phyloP scores from a whole-genome alignment of 78 protist genomes.

The Cavenderia fasciculata region DNA sequence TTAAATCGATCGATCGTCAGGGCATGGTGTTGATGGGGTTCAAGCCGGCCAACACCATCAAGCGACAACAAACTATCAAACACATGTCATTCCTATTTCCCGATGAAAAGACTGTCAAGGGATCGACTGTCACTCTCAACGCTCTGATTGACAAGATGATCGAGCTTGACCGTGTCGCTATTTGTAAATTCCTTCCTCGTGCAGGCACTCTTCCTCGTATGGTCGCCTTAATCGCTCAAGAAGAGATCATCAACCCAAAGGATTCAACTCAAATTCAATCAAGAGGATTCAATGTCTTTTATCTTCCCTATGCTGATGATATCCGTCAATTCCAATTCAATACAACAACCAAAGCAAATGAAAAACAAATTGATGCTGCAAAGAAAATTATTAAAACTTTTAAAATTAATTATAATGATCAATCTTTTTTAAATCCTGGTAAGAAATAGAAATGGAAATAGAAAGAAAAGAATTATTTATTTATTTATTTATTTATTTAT shows the following conservation, averaged over 20 bases:
- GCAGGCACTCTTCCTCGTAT: conserved; percentile 30
- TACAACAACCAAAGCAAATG: not conserved
- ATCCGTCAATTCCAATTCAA: conserved; percentile 40
- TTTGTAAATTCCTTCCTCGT: conserved; percentile 52
- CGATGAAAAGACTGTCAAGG: conserved; percentile 60
- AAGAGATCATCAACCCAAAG: not conserved
- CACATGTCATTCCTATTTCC: conserved; percentile 71
- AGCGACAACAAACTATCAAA: conserved; percentile 30
- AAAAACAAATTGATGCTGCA: not conserved
- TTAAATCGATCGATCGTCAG: conserved; percentile 38
- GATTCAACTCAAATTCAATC: conserved; percentile 15
- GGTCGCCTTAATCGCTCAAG: conserved; percentile 77
- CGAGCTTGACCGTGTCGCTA: conserved; percentile 39
- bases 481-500: not conserved
- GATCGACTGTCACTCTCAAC: conserved; percentile 45
- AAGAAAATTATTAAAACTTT: conserved; percentile 46
- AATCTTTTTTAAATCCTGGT: conserved; percentile 49
- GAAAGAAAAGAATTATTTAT: not conserved
- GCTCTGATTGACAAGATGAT: conserved; percentile 71
- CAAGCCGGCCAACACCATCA: conserved; percentile 63
- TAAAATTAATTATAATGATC: conserved; percentile 6
- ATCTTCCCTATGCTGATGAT: conserved; percentile 81
- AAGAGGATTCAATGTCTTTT: conserved; percentile 66
- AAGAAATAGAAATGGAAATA: too few relatives aligned
- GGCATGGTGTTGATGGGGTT: conserved; percentile 74